Evolutionary conservation across 1,139 yeast genomes (phyloP).

Genomic region (Blastobotrys proliferans): DNA sequence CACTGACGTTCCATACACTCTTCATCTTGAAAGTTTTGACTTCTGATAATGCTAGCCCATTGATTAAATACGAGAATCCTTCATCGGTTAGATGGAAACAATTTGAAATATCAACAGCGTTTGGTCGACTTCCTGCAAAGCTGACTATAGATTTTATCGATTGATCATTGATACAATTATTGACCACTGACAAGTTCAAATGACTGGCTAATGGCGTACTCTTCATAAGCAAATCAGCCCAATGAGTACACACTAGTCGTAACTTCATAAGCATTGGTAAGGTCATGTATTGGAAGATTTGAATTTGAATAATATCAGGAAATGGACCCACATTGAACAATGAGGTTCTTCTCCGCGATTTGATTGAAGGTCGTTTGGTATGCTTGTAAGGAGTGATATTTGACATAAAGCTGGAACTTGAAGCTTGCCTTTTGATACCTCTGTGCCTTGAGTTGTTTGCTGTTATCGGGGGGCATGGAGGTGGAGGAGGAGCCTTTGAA

Average conservation of each 20-base stretch:
- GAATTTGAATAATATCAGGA: conserved; percentile 53
- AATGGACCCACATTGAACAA: conserved; percentile 52
- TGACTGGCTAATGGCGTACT: conserved; percentile 49
- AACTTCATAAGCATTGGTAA: conserved; percentile 56
- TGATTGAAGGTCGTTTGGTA: not conserved
- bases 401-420: too few relatives aligned
- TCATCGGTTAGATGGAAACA: conserved; percentile 75
- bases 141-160: conserved; percentile 56
- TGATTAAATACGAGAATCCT: conserved; percentile 66
- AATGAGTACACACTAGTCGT: conserved; percentile 53
- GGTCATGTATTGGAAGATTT: conserved; percentile 49
- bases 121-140: conserved; percentile 68
- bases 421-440: too few relatives aligned
- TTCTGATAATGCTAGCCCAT: conserved; percentile 64
- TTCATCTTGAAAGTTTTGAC: conserved; percentile 55
- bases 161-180: conserved; percentile 54
- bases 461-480: too few relatives aligned
- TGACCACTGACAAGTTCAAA: conserved; percentile 58
- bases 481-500: not conserved
- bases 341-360: conserved; percentile 51
- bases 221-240: conserved; percentile 62
- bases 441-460: too few relatives aligned
- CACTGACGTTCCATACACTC: conserved; percentile 73
- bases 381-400: too few relatives aligned
- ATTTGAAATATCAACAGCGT: conserved; percentile 56